Evolutionary conservation across 2,329 filamentous ascomycete species (phyloP).

Genomic region (Thelonectria rubi): DNA sequence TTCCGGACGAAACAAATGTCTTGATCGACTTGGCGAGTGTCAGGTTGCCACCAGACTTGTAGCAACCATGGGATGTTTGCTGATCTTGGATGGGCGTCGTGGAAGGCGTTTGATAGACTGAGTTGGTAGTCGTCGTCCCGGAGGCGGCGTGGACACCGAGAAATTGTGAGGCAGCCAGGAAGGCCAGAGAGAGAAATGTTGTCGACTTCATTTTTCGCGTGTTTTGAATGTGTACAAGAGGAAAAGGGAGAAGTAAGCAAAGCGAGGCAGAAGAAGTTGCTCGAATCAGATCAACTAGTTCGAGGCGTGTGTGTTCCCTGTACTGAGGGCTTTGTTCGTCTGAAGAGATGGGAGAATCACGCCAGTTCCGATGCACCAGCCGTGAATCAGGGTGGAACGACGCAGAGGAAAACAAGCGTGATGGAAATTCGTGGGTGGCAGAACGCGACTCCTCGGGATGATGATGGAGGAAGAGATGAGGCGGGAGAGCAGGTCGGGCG

Average conservation of each 20-base stretch:
- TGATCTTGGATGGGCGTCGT: constrained; percentile 48
- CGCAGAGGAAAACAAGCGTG: constrained; percentile 2
- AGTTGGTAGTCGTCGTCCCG: constrained; percentile 1
- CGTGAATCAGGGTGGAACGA: constrained; percentile 16
- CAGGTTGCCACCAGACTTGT: constrained; percentile 53
- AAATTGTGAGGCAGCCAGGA: constrained; percentile 43
- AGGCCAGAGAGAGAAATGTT: constrained; percentile 41
- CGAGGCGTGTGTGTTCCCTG: constrained; percentile 24
- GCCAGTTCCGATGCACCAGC: constrained; percentile 10
- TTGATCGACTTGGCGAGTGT: constrained; percentile 36
- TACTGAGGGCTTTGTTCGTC: constrained; percentile 15
- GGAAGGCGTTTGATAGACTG: constrained; percentile 48
- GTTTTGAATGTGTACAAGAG: not conserved
- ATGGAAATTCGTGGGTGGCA: constrained; percentile 23
- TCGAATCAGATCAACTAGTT: constrained; percentile 42
- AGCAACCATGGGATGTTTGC: constrained; percentile 62
- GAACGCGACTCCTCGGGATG: constrained; percentile 19
- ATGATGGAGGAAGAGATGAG: constrained; percentile 21
- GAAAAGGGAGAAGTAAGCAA: constrained; percentile 31
- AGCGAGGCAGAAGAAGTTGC: constrained; percentile 14
- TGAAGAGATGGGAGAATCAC: constrained; percentile 14
- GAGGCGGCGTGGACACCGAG: constrained; percentile 35
- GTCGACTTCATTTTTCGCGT: constrained; percentile 45
- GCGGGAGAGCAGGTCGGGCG: constrained; percentile 8
- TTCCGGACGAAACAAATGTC: constrained; percentile 48